Base-by-base conservation (phyloP, 2,329 filamentous ascomycete genomes). In the Xylariaceae sp. region DNA sequence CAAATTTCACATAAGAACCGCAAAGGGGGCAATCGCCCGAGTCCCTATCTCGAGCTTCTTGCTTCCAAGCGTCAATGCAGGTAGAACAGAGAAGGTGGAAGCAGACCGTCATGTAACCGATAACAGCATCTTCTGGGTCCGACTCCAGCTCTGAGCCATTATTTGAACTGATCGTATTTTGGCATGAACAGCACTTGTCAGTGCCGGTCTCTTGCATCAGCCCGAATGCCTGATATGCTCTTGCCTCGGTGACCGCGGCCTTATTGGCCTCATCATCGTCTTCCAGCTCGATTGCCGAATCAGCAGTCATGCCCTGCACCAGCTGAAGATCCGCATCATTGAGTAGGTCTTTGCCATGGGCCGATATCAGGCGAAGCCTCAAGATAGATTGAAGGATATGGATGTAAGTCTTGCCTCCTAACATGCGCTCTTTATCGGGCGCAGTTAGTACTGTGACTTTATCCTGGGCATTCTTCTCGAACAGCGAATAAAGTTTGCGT, bases 301-400 rank as follows among this genome's bases (percentile, higher is more conserved):
- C 86, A 9, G 84, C 84, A n/a, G 86, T 90, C 70, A 90, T 80
- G 19, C 92, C 93, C 65, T 91, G 87, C 46, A 93, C 83, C 3
- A 88, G 78, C 59, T 87, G 84, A 42, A 96, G 75, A 63, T 97
- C 93, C 17, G 93, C 87, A 34, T 92, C 84, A 51, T 86, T 89
- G 2, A 99, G 79, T 7, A 99, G 80, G 54, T 97, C 93, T 58
- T 88, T 88, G n/a, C 94, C 94, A 67, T 97, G 93, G 1, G 92
- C 94, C 66, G 92, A 97, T 47, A 97, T 88, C 39, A 96, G 79
- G 10, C 94, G 89, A 16, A 99, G 81, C 31, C 93, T 87, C 59
- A 95, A 80, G 64, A 99, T 96, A 5, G 90, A 89, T 59, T 94
- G 92, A 55, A 99, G 73, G 43, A 99, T 94, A 62, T 96, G 90